These are phyloP conservation scores for Casuarina glauca DNA, from an alignment of 306 rosid species.

Conservation along the genomic window DNA sequence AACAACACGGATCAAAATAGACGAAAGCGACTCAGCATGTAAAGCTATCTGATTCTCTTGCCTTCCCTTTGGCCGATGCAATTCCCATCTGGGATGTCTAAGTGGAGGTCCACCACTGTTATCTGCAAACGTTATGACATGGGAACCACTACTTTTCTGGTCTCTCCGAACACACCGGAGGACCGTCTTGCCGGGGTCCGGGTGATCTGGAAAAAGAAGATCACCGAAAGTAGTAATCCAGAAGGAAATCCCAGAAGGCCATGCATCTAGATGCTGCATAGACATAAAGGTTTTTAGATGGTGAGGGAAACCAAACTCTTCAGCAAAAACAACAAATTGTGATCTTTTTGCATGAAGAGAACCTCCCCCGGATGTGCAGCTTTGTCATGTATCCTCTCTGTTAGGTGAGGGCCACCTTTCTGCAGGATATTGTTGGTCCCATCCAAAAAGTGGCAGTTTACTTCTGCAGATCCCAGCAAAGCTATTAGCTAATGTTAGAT, in stretches of 20 bases:
- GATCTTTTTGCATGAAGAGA: background rate
- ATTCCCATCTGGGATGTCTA: background rate
- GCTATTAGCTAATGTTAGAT: constrained; percentile 8
- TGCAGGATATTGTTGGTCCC: constrained; percentile 1
- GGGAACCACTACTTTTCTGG: background rate
- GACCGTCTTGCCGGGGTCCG: too few species aligned
- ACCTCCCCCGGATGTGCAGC: background rate
- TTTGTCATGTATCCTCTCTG: background rate
- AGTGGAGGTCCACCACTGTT: background rate
- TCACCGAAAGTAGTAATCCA: background rate
- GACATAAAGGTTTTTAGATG: background rate
- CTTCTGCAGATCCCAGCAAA: background rate
- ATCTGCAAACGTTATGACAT: background rate
- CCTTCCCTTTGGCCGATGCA: background rate
- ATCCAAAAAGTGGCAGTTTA: background rate
- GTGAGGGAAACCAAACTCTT: background rate
- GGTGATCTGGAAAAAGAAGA: too few species aligned
- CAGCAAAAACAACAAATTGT: background rate
- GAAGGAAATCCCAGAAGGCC: background rate
- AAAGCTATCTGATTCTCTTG: background rate
- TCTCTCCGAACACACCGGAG: too few species aligned
- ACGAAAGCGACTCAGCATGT: background rate
- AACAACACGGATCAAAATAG: too few species aligned
- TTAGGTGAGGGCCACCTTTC: background rate
- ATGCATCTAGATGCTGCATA: background rate